Evolutionary conservation across 164 flowering plant genomes (phyloP), one percentile per base, ranked within the genome.

Genomic region (Liquidambar formosana): DNA sequence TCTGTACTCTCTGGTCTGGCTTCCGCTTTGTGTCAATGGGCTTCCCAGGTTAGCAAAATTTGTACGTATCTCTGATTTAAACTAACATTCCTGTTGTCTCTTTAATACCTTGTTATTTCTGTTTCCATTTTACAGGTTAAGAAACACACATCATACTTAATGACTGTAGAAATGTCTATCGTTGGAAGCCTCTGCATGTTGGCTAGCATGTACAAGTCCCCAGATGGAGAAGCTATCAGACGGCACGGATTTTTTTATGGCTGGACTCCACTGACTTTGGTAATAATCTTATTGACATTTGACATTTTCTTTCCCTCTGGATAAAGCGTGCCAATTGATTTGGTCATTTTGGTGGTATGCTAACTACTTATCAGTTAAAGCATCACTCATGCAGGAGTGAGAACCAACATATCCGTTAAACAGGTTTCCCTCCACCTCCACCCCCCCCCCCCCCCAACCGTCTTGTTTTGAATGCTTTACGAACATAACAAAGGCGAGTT

Each of bases 21-120:
- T 65, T 96, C 99, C 52, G 72, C 98, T 52, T 80, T 96, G 72
- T 96, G 98, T 75, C 99, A 96, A 76, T 96, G 99, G 99, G 98
- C 99, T 56, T 86, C 97, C 76, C 99, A 96, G 94, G 99, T 93
- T 73, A 59, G 77, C 68, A 25, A 66, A 52, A 57, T n/a, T 19
- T 65, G 16, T 61, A 15, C 59, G 47, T 45, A 12, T 49, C 47
- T 63, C 15, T 47, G 16, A 26, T n/a, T 52, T 57, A 60, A 53
- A 44, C 47, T 18, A 23, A 43, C 33, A 14, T 9, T 59, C 12
- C 8, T 46, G 10, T 57, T 8, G 12, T 46, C 21, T 41, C 22
- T 25, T 21, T 0, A 28, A 33, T 10, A 11, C 4, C 23, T 46
- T 49, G 23, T 38, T n/a, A 61, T 27, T 68, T 46, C 21, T 13